These are phyloP conservation scores for Cydonia oblonga DNA, from an alignment of 331 rosid species.

Conservation along the genomic window DNA sequence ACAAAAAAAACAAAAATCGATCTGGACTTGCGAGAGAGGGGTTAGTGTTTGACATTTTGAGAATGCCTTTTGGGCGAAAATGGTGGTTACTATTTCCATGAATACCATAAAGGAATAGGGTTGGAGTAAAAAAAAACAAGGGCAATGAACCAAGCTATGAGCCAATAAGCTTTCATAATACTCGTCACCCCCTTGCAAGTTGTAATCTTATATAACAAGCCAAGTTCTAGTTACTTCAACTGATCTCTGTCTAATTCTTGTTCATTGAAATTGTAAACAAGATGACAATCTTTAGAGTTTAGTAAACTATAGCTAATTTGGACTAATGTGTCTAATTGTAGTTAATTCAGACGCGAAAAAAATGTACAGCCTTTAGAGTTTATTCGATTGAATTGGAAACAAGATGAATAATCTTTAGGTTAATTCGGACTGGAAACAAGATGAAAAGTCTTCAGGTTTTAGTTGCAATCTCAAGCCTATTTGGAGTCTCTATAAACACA, in stretches of 20 bases:
- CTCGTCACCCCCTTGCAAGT: neutral
- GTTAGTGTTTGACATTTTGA: slow-evolving; percentile 26
- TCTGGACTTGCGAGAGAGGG: slow-evolving; percentile 24
- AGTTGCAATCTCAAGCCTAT: neutral
- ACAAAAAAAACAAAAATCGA: neutral
- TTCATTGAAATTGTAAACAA: no score
- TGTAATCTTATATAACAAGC: neutral
- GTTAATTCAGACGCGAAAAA: neutral
- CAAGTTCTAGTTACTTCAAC: neutral
- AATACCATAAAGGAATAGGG: neutral
- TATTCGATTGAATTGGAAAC: neutral
- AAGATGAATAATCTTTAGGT: neutral
- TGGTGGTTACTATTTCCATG: neutral
- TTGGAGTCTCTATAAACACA: no score
- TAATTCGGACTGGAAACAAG: neutral
- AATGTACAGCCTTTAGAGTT: neutral
- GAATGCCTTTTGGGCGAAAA: slow-evolving; percentile 25
- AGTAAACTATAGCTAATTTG: no score
- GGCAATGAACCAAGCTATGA: slow-evolving; percentile 22
- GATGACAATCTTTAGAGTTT: no score
- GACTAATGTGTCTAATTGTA: no score
- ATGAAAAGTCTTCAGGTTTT: neutral
- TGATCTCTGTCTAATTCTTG: no score
- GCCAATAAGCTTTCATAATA: slow-evolving; percentile 7
- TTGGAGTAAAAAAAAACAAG: slow-evolving; percentile 18